Percentiles rank a stretch among this genome's conserved stretches.
Evolutionary conservation across 2,329 filamentous ascomycete species (phyloP).

Genomic region (Elsinoe necatrix): DNA sequence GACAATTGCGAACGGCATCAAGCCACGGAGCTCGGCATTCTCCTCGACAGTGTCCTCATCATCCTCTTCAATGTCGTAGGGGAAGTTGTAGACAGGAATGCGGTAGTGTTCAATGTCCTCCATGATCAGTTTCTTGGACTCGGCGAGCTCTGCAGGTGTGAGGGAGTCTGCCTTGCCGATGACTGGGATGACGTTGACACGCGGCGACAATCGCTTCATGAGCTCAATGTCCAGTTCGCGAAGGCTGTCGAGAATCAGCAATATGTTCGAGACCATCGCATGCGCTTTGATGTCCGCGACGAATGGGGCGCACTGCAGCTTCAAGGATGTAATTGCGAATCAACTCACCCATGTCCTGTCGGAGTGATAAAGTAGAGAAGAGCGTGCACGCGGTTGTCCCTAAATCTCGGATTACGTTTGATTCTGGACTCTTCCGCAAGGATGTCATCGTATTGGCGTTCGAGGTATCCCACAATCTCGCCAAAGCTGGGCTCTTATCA

Average conservation of each 20-base stretch:
- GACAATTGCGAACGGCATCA: slow-evolving; percentile 99
- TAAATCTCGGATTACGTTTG: slow-evolving; percentile 99
- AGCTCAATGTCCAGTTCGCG: slow-evolving; percentile 98
- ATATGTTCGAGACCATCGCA: too few relatives aligned
- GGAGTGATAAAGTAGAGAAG: slow-evolving; percentile 99
- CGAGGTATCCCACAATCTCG: slow-evolving; percentile 96
- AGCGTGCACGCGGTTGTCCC: slow-evolving; percentile 96
- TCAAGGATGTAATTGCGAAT: background rate
- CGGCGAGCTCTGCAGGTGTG: slow-evolving; percentile 89
- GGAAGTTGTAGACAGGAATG: slow-evolving; percentile 99
- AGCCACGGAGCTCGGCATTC: slow-evolving; percentile 90
- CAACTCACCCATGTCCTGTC: slow-evolving; percentile 65
- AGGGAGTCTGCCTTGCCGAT: slow-evolving; percentile 98
- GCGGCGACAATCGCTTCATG: slow-evolving; percentile 97
- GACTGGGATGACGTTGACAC: slow-evolving; percentile 97
- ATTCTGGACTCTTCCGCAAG: slow-evolving; percentile 98
- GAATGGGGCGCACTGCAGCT: background rate
- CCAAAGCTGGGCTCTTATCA: slow-evolving; percentile 59
- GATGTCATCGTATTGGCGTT: slow-evolving; percentile 99
- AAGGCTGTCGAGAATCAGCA: slow-evolving; percentile 50
- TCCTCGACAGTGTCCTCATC: slow-evolving; percentile 99
- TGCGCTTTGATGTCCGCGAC: background rate
- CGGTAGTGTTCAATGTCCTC: slow-evolving; percentile 99
- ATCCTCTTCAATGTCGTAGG: slow-evolving; percentile 98
- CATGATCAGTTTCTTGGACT: slow-evolving; percentile 99